A percentile compares a stretch with the other conserved stretches of the same genome.
Conservation (phyloP, 2,329 filamentous ascomycete species). For the Claviceps cyperi region DNA sequence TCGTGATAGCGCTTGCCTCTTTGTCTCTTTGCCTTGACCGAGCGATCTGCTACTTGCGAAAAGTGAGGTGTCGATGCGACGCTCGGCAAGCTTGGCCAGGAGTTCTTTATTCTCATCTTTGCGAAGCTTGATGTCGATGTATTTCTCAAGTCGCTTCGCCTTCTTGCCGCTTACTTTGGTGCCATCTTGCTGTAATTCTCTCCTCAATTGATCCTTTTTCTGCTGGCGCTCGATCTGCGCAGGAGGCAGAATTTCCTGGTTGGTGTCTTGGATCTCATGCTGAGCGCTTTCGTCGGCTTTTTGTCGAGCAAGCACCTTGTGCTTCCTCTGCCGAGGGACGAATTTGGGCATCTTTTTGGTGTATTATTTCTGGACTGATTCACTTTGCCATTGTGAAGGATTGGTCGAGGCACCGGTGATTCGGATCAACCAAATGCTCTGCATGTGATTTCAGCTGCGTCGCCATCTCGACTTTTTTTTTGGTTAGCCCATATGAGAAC, state of each 20-base stretch:
- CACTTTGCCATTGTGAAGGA: not conserved
- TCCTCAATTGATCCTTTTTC: constrained; percentile 40
- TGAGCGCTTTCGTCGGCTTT: constrained; percentile 30
- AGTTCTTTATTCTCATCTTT: constrained; percentile 85
- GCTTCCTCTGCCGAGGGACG: constrained; percentile 51
- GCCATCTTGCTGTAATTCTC: constrained; percentile 36
- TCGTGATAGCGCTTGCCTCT: constrained; percentile 50
- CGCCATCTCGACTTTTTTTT: not conserved
- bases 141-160: constrained; percentile 52
- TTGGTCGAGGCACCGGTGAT: constrained; percentile 2
- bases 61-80: constrained; percentile 68
- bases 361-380: not conserved
- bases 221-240: constrained; percentile 37
- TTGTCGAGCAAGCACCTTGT: constrained; percentile 52
- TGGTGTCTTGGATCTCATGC: constrained; percentile 24
- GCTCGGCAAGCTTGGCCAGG: constrained; percentile 65
- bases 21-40: constrained; percentile 57
- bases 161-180: constrained; percentile 49
- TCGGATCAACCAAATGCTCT: constrained; percentile 11
- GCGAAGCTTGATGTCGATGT: constrained; percentile 76
- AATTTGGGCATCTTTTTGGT: constrained; percentile 36
- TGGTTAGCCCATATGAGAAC: constrained; percentile 10
- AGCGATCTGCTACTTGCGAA: constrained; percentile 67
- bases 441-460: not conserved
- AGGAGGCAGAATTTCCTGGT: constrained; percentile 21